Conservation (phyloP, 768 basidiomycete species). For the Imleria badia region DNA sequence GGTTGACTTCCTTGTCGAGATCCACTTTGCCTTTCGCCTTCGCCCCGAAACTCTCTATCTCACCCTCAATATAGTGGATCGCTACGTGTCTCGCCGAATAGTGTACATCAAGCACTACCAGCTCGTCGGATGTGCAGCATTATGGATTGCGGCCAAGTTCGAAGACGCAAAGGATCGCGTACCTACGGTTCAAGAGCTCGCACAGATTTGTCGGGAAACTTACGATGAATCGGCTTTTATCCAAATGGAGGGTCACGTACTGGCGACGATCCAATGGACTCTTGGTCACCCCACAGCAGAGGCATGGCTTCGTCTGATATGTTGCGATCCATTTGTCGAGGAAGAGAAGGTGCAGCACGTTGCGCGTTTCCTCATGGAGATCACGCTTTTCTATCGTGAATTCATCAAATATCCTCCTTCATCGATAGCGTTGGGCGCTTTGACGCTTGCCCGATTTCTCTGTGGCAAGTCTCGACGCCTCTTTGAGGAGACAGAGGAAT, state of each 20-base stretch:
- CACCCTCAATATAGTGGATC: conserved; percentile 97
- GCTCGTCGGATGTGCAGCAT: conserved; percentile 95
- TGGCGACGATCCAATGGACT: conserved; percentile 94
- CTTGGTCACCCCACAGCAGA: conserved; percentile 98
- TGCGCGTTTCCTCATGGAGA: conserved; percentile 98
- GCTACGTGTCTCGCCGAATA: conserved; percentile 97
- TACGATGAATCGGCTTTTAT: conserved; percentile 98
- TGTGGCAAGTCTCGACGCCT: conserved; percentile 76
- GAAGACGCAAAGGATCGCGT: conserved; percentile 99
- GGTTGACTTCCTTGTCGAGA: conserved; percentile 98
- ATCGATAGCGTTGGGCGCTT: conserved; percentile 83
- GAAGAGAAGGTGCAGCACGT: conserved; percentile 92
- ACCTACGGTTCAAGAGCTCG: conserved; percentile 91
- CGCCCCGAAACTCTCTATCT: conserved; percentile 99
- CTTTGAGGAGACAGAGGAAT: conserved; percentile 84
- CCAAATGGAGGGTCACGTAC: conserved; percentile 98
- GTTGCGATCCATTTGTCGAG: conserved; percentile 72
- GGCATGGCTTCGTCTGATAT: conserved; percentile 89
- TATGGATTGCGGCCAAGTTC: conserved; percentile 99
- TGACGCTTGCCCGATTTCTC: conserved; percentile 86
- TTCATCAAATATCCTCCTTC: conserved; percentile 86
- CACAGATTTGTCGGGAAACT: conserved; percentile 92
- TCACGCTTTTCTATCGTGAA: conserved; percentile 96
- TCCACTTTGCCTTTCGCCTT: conserved; percentile 96
- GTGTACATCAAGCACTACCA: conserved; percentile 99